Evolutionary conservation across 2,329 filamentous ascomycete species (phyloP), one percentile per base, ranked within the genome.

Genomic region (Fusarium coicis): DNA sequence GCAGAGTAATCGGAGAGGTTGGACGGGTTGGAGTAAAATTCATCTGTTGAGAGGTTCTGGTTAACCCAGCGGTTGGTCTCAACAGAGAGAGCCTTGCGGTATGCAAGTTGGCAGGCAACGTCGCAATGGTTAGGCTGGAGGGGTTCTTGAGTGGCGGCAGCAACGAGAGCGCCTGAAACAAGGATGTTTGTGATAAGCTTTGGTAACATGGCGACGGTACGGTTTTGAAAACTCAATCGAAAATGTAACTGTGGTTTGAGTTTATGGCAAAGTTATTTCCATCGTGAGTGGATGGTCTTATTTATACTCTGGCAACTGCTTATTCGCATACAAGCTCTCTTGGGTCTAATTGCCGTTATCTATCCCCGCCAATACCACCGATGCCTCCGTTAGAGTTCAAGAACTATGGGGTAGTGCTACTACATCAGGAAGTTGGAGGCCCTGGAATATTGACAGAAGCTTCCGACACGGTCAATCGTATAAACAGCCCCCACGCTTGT

Each of bases 121-220:
- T 69, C 67, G 42, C 67, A 70, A 5, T 28, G 32, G 10, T 67
- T 67, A 5, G 65, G 63, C 3, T 66, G n/a, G 10, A 63, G 58
- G n/a, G 62, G 11, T 5, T 65, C 32, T 19, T 64, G 34, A 4
- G 28, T 32, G 1, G 46, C 63, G 11, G 28, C 63, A 6, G 16
- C 63, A 19, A 30, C 53, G 10, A 67, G 11, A 34, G 53, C 44
- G 23, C 62, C 54, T 7, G 63, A 44, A 1, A 67, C 4, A 7
- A 67, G 44, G n/a, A 46, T 43, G 2, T 14, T 67, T 1, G 47
- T 52, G 2, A 67, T 18, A 23, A 46, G 2, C 18, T 52, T 67
- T 19, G 53, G 30, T 3, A 67, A 52, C 64, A 67, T 67, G 6
- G 10, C 1, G 32, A 14, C 5, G 5, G 18, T 16, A 0, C 21